Evolutionary conservation across 371 early-diverging fungal genomes (phyloP).

Genomic region (Rhizopus sp.): DNA sequence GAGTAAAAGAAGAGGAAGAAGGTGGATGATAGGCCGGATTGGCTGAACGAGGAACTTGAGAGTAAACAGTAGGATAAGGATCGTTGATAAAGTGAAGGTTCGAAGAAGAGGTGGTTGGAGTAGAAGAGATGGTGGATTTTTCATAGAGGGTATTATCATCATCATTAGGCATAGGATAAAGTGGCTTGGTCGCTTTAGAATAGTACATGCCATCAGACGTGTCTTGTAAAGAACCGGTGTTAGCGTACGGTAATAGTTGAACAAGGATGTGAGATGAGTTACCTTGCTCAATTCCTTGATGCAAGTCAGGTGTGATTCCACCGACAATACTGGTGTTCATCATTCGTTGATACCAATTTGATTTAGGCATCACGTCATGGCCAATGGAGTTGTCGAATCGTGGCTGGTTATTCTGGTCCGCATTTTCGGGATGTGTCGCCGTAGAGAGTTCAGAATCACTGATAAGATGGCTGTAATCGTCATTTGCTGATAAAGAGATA

Average conservation of each 20-base stretch:
- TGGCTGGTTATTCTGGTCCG: conserved; percentile 4
- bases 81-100: not conserved
- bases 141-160: conserved; percentile 8
- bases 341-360: conserved; percentile 42
- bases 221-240: not conserved
- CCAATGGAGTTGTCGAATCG: not conserved
- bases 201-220: not conserved
- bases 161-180: conserved; percentile 6
- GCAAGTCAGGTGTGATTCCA: conserved; percentile 46
- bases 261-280: conserved; percentile 16
- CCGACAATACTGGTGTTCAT: conserved; percentile 46
- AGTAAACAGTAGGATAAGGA: not conserved
- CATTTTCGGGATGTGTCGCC: not conserved
- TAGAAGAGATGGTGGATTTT: not conserved
- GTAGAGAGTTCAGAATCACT: not conserved
- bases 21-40: not conserved
- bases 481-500: conserved; percentile 4
- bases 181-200: not conserved
- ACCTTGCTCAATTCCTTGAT: conserved; percentile 20
- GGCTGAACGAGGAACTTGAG: not conserved
- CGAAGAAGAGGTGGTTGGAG: not conserved
- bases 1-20: not conserved
- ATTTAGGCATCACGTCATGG: conserved; percentile 33
- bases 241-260: conserved; percentile 9
- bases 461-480: conserved; percentile 4